Evolutionary conservation across 129 eudicot genomes (phyloP).

Genomic region (Smallanthus sonchifolius): DNA sequence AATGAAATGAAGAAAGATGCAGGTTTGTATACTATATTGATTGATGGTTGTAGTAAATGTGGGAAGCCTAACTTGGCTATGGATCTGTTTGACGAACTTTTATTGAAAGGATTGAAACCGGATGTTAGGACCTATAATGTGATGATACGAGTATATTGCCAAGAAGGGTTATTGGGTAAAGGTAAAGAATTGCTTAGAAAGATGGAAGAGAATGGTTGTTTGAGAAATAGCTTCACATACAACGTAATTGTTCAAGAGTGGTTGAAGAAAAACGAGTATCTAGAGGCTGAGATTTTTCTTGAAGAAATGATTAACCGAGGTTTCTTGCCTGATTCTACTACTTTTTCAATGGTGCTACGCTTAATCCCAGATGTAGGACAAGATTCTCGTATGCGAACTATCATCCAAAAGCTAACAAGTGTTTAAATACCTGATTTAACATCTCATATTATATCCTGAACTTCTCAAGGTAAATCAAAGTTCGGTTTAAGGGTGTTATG

Average conservation of each 20-base stretch:
- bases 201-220: slow-evolving; percentile 26
- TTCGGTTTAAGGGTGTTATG: not conserved
- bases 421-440: not conserved
- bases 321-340: slow-evolving; percentile 24
- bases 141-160: slow-evolving; percentile 20
- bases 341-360: slow-evolving; percentile 15
- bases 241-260: slow-evolving; percentile 18
- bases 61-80: slow-evolving; percentile 19
- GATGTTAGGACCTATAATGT: slow-evolving; percentile 19
- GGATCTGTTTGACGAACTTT: slow-evolving; percentile 14
- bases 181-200: slow-evolving; percentile 10
- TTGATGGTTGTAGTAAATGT: slow-evolving; percentile 26
- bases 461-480: not conserved
- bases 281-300: slow-evolving; percentile 12
- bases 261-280: slow-evolving; percentile 17
- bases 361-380: not conserved
- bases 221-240: slow-evolving; percentile 19
- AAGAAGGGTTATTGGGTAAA: slow-evolving; percentile 19
- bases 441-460: not conserved
- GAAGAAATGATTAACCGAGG: slow-evolving; percentile 22
- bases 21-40: slow-evolving; percentile 12
- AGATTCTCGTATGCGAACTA: slow-evolving; percentile 15
- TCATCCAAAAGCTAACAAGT: slow-evolving; percentile 11
- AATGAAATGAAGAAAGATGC: not conserved
- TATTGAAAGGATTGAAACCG: slow-evolving; percentile 19